Evolutionary conservation across 768 basidiomycete species (phyloP).

Genomic region (Naganishia friedmannii): DNA sequence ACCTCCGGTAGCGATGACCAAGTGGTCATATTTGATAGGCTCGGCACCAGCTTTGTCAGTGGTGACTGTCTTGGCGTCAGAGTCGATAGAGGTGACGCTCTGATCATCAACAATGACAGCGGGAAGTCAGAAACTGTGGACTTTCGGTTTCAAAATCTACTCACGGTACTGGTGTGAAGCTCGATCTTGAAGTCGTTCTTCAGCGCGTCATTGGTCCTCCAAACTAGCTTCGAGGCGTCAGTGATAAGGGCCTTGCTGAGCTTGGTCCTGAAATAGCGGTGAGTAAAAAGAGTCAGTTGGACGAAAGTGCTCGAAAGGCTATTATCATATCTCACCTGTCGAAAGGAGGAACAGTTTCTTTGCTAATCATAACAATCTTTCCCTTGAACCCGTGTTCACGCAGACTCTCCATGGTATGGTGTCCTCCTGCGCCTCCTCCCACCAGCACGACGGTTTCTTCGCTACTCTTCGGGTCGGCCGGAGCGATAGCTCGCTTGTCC

Average conservation of each 20-base stretch:
- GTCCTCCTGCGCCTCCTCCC: constrained; percentile 78
- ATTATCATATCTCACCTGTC: constrained; percentile 61
- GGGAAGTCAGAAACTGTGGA: constrained; percentile 11
- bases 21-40: constrained; percentile 65
- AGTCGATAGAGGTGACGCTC: constrained; percentile 66
- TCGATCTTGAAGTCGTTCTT: constrained; percentile 59
- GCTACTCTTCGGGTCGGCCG: constrained; percentile 52
- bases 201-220: constrained; percentile 67
- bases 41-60: constrained; percentile 59
- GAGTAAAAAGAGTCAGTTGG: too few species aligned
- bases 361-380: constrained; percentile 74
- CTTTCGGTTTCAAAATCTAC: constrained; percentile 58
- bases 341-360: constrained; percentile 75
- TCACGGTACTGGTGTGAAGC: constrained; percentile 45
- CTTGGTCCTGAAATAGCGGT: constrained; percentile 71
- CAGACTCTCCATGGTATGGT: constrained; percentile 74
- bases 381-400: constrained; percentile 74
- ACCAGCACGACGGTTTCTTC: constrained; percentile 74
- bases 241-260: constrained; percentile 80
- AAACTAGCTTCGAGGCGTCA: constrained; percentile 74
- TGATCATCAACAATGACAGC: constrained; percentile 48
- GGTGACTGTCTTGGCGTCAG: constrained; percentile 62
- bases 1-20: constrained; percentile 76
- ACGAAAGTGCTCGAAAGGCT: background rate
- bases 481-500: constrained; percentile 16